A percentile compares a stretch with the other conserved stretches of the same genome.
Evolutionary conservation across 2,329 filamentous ascomycete genomes (phyloP).

Genomic region (Cladosporium velox): DNA sequence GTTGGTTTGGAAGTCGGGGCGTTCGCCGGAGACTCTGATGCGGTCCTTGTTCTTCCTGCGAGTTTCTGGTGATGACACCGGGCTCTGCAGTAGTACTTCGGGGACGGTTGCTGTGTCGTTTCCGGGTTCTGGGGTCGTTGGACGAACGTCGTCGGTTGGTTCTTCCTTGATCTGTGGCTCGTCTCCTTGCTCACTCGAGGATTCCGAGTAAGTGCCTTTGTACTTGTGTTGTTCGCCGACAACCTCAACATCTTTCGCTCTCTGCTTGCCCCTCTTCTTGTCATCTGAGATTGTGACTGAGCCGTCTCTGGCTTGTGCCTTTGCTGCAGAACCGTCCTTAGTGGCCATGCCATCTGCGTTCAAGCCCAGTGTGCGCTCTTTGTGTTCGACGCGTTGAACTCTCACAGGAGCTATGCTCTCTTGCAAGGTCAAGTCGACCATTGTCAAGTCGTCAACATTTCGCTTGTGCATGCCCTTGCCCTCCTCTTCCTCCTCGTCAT

Average conservation of each 20-base stretch:
- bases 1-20: constrained; percentile 53
- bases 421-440: constrained; percentile 56
- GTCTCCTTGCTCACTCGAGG: constrained; percentile 39
- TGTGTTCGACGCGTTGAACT: constrained; percentile 58
- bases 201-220: constrained; percentile 49
- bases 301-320: constrained; percentile 15
- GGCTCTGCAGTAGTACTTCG: constrained; percentile 32
- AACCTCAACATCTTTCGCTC: constrained; percentile 46
- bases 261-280: constrained; percentile 42
- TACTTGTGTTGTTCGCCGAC: constrained; percentile 44
- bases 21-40: constrained; percentile 28
- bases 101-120: constrained; percentile 25
- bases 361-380: constrained; percentile 55
- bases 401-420: constrained; percentile 54
- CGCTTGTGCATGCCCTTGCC: constrained; percentile 44
- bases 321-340: constrained; percentile 27
- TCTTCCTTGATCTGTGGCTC: constrained; percentile 55
- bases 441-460: constrained; percentile 57
- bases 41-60: constrained; percentile 35
- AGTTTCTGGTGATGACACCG: constrained; percentile 38
- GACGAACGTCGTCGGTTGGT: constrained; percentile 44
- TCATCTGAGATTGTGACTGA: constrained; percentile 20
- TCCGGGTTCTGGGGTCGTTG: constrained; percentile 26
- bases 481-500: constrained; percentile 55
- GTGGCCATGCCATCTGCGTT: constrained; percentile 41